These are phyloP conservation scores for Phlebiopsis flavidoalba DNA, from an alignment of 768 basidiomycete genomes.

Conservation along the genomic window DNA sequence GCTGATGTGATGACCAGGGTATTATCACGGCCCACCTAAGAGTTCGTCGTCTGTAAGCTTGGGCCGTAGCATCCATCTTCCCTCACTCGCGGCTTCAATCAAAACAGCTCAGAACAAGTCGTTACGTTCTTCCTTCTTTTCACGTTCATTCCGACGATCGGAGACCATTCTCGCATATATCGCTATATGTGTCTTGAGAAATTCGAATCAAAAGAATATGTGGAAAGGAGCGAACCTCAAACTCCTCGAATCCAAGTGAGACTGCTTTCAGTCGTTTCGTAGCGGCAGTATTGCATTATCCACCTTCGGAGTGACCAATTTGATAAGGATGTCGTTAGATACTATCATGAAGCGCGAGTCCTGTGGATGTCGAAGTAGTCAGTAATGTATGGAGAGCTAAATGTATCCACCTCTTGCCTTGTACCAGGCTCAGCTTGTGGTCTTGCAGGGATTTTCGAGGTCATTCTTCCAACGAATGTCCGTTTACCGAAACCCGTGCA, in stretches of 20 bases:
- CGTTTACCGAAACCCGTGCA: conserved; percentile 51
- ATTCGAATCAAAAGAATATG: no score
- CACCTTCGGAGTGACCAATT: conserved; percentile 23
- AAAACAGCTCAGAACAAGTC: conserved; percentile 53
- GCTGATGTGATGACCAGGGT: no score
- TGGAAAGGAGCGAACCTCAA: conserved; percentile 19
- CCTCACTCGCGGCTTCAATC: conserved; percentile 39
- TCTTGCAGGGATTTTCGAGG: conserved; percentile 33
- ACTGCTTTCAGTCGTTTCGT: conserved; percentile 19
- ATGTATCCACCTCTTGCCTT: conserved; percentile 10
- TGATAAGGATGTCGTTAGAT: conserved; percentile 22
- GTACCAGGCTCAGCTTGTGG: conserved; percentile 32
- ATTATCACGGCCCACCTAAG: no score
- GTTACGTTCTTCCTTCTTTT: conserved; percentile 34
- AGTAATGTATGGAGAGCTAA: no score
- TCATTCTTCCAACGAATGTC: conserved; percentile 45
- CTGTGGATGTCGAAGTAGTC: no score
- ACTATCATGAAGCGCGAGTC: conserved; percentile 25
- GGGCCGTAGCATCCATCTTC: no score
- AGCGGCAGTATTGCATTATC: conserved; percentile 14
- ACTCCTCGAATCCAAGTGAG: conserved; percentile 21
- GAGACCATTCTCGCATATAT: conserved; percentile 54
- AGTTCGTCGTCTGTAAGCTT: no score
- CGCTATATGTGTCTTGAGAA: no score
- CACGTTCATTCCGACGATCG: conserved; percentile 32